Percentiles rank a stretch among this genome's conserved stretches.
phyloP scores from a whole-genome alignment of 805 yeast genomes.

The Ogataea degrootiae region DNA sequence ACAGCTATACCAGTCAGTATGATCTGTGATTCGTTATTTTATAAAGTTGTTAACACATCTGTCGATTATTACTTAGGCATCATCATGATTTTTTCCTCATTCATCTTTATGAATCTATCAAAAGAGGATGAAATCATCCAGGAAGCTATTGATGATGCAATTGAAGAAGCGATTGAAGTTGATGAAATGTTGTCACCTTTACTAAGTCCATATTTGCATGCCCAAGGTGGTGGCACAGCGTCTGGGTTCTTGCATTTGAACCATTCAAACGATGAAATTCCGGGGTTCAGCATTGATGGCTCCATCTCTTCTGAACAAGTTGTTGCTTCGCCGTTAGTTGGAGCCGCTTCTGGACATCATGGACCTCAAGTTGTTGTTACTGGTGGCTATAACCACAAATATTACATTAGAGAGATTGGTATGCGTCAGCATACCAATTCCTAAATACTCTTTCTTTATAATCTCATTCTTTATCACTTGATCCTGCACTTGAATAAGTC shows the following conservation, averaged over 20 bases:
- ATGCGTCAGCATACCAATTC: neutral
- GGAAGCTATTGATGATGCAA: constrained; percentile 42
- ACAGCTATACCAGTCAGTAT: constrained; percentile 50
- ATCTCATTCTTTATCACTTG: too few relatives aligned
- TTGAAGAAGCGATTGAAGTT: constrained; percentile 41
- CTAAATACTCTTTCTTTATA: too few relatives aligned
- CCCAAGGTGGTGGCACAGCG: neutral
- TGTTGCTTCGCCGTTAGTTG: neutral
- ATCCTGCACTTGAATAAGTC: too few relatives aligned
- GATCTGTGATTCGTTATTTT: constrained; percentile 39
- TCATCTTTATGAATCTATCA: constrained; percentile 41
- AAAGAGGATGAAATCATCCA: constrained; percentile 42
- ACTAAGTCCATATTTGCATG: constrained; percentile 36
- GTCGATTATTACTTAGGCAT: constrained; percentile 42
- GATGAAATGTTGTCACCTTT: constrained; percentile 45
- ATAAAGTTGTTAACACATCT: constrained; percentile 29
- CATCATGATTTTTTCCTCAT: constrained; percentile 41
- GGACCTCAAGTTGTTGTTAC: constrained; percentile 28
- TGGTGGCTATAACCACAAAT: constrained; percentile 32
- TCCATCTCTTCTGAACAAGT: neutral
- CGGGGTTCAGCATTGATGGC: constrained; percentile 21
- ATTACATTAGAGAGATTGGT: constrained; percentile 28
- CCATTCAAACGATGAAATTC: constrained; percentile 18
- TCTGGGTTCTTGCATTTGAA: neutral
- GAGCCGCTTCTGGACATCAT: neutral